phyloP scores from a whole-genome alignment of 2,329 filamentous ascomycete species.

The Colletotrichum plurivorum region DNA sequence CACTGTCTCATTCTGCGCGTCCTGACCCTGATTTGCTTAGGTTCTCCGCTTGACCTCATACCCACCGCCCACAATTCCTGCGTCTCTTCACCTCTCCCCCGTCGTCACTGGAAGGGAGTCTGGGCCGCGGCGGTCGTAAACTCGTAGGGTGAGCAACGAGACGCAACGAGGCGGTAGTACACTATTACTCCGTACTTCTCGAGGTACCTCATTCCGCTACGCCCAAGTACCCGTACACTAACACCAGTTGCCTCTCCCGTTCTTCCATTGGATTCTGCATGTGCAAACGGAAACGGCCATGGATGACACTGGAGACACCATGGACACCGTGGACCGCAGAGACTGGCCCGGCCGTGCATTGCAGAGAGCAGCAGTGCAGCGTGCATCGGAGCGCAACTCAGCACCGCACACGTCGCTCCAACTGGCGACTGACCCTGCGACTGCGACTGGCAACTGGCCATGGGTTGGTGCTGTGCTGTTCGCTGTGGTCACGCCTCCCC shows the following conservation, averaged over 20 bases:
- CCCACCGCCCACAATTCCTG: slow-evolving; percentile 28
- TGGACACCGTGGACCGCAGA: slow-evolving; percentile 28
- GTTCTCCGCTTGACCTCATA: slow-evolving; percentile 16
- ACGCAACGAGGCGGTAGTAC: neutral
- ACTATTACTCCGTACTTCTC: no score
- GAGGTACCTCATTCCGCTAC: no score
- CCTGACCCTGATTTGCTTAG: slow-evolving; percentile 14
- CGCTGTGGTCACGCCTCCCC: slow-evolving; percentile 31
- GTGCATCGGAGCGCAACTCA: slow-evolving; percentile 28
- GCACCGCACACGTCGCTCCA: neutral
- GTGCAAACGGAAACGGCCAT: slow-evolving; percentile 36
- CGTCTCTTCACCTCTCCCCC: neutral
- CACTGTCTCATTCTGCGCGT: neutral
- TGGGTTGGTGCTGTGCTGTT: neutral
- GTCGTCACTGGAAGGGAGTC: slow-evolving; percentile 2
- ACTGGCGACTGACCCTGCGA: neutral
- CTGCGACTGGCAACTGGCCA: neutral
- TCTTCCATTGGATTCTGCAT: slow-evolving; percentile 36
- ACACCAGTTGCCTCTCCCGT: slow-evolving; percentile 15
- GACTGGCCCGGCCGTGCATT: slow-evolving; percentile 38
- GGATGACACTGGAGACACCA: slow-evolving; percentile 24
- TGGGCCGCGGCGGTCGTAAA: neutral
- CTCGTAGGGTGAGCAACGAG: neutral
- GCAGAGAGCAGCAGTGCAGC: slow-evolving; percentile 24
- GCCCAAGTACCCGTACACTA: slow-evolving; percentile 1